A percentile compares a stretch with the other conserved stretches of the same genome.
Evolutionary conservation across 768 basidiomycete genomes (phyloP).

Genomic region (Tephrocybe sp.): DNA sequence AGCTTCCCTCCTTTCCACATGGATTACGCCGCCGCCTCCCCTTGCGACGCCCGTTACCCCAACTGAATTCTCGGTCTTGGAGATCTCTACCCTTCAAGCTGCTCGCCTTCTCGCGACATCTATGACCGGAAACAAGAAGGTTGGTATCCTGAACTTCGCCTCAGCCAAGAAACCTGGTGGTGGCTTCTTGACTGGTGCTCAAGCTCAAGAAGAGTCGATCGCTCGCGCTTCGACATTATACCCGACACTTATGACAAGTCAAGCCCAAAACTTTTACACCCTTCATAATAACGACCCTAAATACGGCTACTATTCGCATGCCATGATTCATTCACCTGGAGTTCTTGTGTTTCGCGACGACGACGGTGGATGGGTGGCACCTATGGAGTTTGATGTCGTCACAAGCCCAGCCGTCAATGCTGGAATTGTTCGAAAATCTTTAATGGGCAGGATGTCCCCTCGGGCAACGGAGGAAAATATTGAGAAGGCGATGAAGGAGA

Average conservation of each 20-base stretch:
- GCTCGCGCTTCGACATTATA: conserved; percentile 75
- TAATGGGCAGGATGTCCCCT: conserved; percentile 13
- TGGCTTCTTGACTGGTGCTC: conserved; percentile 69
- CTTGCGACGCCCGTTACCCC: conserved; percentile 14
- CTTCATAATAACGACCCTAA: conserved; percentile 48
- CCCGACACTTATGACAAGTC: conserved; percentile 52
- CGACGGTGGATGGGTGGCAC: conserved; percentile 50
- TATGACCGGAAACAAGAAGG: conserved; percentile 22
- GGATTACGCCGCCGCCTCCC: conserved; percentile 46
- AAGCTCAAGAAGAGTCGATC: conserved; percentile 80
- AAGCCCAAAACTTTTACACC: conserved; percentile 59
- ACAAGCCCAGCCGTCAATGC: conserved; percentile 80
- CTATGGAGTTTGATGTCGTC: conserved; percentile 61
- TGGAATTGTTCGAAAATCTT: conserved; percentile 34
- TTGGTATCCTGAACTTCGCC: conserved; percentile 76
- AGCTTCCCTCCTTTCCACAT: conserved; percentile 43
- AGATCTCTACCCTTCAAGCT: conserved; percentile 64
- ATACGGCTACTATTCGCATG: conserved; percentile 69
- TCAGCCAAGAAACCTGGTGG: conserved; percentile 75
- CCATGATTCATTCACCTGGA: conserved; percentile 72
- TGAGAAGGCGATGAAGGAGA: conserved; percentile 57
- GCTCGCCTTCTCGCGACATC: conserved; percentile 38
- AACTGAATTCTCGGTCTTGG: conserved; percentile 45
- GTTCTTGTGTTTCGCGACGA: conserved; percentile 66
- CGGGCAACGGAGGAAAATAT: conserved; percentile 36